Conservation (phyloP, 371 early-diverging fungal species). For the Mortierella sp. region DNA sequence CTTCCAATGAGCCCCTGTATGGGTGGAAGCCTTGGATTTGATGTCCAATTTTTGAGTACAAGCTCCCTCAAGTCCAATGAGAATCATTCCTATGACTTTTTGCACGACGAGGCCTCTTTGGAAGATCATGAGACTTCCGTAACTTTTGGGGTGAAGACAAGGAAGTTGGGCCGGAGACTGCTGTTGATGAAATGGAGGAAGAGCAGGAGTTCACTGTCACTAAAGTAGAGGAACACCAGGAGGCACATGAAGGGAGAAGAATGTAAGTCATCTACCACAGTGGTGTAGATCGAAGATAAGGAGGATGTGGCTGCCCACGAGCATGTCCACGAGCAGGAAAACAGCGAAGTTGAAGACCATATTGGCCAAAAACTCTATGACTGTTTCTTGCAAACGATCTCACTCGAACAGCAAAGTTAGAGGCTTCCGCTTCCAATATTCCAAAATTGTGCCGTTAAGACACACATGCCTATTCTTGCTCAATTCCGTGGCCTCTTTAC, state of each 20-base stretch:
- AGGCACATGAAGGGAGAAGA: neutral
- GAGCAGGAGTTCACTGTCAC: neutral
- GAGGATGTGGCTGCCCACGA: neutral
- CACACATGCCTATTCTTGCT: conserved; percentile 6
- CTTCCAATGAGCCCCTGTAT: conserved; percentile 50
- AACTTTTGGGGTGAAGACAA: neutral
- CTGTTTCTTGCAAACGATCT: conserved; percentile 1
- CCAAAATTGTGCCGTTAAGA: conserved; percentile 15
- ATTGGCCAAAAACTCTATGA: neutral
- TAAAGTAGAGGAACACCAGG: conserved; percentile 6
- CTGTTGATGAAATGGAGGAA: neutral
- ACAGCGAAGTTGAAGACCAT: neutral
- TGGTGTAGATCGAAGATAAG: neutral
- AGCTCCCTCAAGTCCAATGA: conserved; percentile 13
- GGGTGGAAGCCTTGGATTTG: conserved; percentile 41
- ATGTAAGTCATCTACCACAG: neutral
- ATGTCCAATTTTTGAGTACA: conserved; percentile 19
- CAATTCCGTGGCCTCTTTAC: conserved; percentile 31
- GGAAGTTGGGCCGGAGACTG: neutral
- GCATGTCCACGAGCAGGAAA: conserved; percentile 6
- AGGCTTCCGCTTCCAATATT: conserved; percentile 16
- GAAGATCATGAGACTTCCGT: neutral
- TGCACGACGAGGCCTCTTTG: neutral
- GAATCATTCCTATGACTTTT: neutral
- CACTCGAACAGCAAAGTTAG: neutral